A percentile compares a stretch with the other conserved stretches of the same genome.
These are phyloP conservation scores for Dioscorea zingiberensis DNA, from an alignment of 106 monocot species.

Conservation along the genomic window DNA sequence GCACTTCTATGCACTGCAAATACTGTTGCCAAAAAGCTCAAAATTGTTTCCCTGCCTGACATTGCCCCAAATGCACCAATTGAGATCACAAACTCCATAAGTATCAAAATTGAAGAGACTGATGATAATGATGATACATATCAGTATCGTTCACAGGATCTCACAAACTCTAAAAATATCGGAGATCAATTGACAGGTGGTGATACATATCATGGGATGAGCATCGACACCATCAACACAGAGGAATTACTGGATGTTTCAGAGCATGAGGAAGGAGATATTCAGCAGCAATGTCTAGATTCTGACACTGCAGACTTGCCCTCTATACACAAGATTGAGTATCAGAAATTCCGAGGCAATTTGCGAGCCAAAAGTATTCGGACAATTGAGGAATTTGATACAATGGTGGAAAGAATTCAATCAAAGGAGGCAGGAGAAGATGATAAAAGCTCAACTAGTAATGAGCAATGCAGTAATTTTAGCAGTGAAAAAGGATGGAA, in stretches of 20 bases:
- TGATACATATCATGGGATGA: not conserved
- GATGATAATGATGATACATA: no score
- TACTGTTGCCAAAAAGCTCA: constrained; percentile 12
- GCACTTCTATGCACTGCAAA: constrained; percentile 41
- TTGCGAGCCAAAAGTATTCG: constrained; percentile 3
- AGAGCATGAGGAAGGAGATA: constrained; percentile 36
- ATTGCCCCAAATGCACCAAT: not conserved
- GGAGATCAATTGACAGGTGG: no score
- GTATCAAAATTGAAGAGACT: not conserved
- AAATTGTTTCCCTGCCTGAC: not conserved
- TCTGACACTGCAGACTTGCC: no score
- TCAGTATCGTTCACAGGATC: no score
- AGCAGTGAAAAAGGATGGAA: not conserved
- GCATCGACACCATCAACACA: constrained; percentile 53
- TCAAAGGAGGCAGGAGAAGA: not conserved
- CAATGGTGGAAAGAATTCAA: constrained; percentile 10
- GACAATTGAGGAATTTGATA: constrained; percentile 45
- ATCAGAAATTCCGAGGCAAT: no score
- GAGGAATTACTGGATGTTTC: constrained; percentile 49
- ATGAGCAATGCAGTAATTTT: not conserved
- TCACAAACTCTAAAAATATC: no score
- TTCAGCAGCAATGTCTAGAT: no score
- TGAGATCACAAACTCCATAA: not conserved
- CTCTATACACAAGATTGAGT: constrained; percentile 6
- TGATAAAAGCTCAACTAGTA: not conserved